Percentiles rank a stretch among this genome's conserved stretches.
These are phyloP conservation scores for Plasmodium coatneyi DNA, from an alignment of 169 alveolate species.

Conservation along the genomic window DNA sequence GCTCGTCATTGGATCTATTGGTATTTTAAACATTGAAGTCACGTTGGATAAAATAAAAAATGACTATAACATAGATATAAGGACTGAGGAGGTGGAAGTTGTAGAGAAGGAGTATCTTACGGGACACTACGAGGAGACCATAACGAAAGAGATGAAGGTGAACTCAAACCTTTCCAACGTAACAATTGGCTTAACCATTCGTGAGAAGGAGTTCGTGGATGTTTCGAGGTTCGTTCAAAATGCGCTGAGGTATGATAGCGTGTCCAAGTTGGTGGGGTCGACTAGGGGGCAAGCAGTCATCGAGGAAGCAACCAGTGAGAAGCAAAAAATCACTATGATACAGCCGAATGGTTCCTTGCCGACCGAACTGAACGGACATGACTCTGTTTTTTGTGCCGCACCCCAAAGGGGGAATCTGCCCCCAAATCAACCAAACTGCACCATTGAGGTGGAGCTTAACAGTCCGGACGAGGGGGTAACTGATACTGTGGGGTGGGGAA, in stretches of 20 bases:
- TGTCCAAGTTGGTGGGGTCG: neutral
- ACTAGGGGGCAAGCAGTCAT: neutral
- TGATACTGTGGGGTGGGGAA: neutral
- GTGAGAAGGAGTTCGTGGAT: conserved; percentile 66
- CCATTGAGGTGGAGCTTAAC: neutral
- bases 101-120: conserved; percentile 50
- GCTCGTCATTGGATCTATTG: conserved; percentile 70
- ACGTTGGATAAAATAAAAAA: conserved; percentile 53
- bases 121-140: conserved; percentile 49
- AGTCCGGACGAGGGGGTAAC: neutral
- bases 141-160: conserved; percentile 58
- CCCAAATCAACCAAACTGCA: neutral
- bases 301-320: neutral
- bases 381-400: neutral
- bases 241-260: conserved; percentile 38
- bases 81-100: conserved; percentile 55
- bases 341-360: neutral
- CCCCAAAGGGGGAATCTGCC: neutral
- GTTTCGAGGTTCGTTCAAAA: conserved; percentile 38
- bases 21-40: conserved; percentile 72
- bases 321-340: neutral
- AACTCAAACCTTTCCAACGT: conserved; percentile 27
- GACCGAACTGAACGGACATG: neutral
- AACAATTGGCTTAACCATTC: conserved; percentile 33
- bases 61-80: conserved; percentile 59